Base-by-base conservation (phyloP, 257 asterid species). In the Linderniella brevidens region DNA sequence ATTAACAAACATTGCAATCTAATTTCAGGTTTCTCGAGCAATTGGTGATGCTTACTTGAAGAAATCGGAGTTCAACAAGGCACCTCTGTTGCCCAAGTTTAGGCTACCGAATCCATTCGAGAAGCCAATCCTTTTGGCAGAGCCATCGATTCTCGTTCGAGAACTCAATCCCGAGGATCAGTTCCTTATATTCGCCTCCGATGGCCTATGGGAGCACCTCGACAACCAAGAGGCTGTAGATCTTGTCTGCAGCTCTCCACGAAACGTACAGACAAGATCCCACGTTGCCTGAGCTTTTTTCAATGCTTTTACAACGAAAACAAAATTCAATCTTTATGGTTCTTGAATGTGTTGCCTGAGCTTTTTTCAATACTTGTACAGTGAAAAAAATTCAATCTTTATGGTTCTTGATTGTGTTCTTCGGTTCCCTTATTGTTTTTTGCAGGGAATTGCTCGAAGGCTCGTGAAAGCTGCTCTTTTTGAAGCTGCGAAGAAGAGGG, bases 191-290 rank as follows among this genome's bases (percentile, higher is more conserved):
- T 76, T 79, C 53, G 94, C 92, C 7, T 79, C 93, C 13, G 93
- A 83, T 48, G 93, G 93, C 29, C 62, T 83, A 16, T 83, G 95
- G 95, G 93, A 83, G 58, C 93, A 83, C 64, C 86, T 83, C n/a
- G 70, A 69, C 70, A 83, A 79, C 49, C 77, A 83, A 63, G 76
- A 77, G 59, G 95, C 93, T 11, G 93, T 76, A 19, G 62, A 77
- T 58, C 56, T 79, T 47, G 90, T 83, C 55, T 66, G 66, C 66
- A 57, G 49, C 55, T 70, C 73, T 50, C 66, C 78, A 10, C 79
- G 66, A 44, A 63, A 64, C 51, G 95, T 83, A 79, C 32, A 25
- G 6, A 25, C n/a, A 8, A 49, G 48, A 53, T 44, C 18, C 55
- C 11, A 17, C 17, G 50, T n/a, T 58, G 48, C 25, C 13, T 1